A percentile compares a stretch with the other conserved stretches of the same genome.
phyloP scores from a whole-genome alignment of 495 filamentous ascomycete genomes.

The Hyphodiscus hymeniophilus region DNA sequence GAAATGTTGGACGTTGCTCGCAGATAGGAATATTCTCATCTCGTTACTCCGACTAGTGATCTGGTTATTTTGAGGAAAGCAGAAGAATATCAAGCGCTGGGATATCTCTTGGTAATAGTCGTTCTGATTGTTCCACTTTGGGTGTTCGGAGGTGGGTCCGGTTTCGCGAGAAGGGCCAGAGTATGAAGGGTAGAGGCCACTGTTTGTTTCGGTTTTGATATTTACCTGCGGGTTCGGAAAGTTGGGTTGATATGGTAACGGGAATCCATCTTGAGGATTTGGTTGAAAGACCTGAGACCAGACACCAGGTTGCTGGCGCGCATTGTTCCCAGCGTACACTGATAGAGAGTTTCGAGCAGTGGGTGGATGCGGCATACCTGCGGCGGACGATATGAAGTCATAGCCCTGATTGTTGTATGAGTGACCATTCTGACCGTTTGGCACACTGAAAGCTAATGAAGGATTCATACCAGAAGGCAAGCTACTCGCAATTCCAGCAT shows the following conservation, averaged over 20 bases:
- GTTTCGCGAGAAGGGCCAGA: slow-evolving; percentile 29
- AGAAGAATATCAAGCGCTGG: slow-evolving; percentile 42
- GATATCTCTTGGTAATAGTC: slow-evolving; percentile 43
- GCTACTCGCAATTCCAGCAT: slow-evolving; percentile 42
- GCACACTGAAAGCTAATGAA: slow-evolving; percentile 48
- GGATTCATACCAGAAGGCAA: slow-evolving; percentile 49
- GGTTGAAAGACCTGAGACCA: slow-evolving; percentile 70
- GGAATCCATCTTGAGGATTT: slow-evolving; percentile 53
- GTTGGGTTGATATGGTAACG: slow-evolving; percentile 48
- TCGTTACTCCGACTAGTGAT: slow-evolving; percentile 27
- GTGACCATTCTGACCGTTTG: slow-evolving; percentile 33
- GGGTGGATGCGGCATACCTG: slow-evolving; percentile 1
- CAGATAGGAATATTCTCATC: slow-evolving; percentile 43
- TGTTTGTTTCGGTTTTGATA: slow-evolving; percentile 41
- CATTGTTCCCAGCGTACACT: too few relatives aligned
- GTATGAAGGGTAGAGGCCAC: slow-evolving; percentile 33
- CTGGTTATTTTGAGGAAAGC: slow-evolving; percentile 37
- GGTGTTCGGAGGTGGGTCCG: slow-evolving; percentile 26
- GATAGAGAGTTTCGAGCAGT: background rate
- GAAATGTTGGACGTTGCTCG: slow-evolving; percentile 53
- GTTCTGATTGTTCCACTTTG: slow-evolving; percentile 32
- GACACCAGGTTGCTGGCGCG: slow-evolving; percentile 39
- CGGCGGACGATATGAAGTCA: slow-evolving; percentile 20
- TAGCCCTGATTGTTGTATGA: slow-evolving; percentile 23
- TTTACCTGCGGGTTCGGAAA: slow-evolving; percentile 42